Percentiles rank a stretch among this genome's conserved stretches.
phyloP scores from a whole-genome alignment of 108 stramenopile genomes.

The Skeletonema costatum region DNA sequence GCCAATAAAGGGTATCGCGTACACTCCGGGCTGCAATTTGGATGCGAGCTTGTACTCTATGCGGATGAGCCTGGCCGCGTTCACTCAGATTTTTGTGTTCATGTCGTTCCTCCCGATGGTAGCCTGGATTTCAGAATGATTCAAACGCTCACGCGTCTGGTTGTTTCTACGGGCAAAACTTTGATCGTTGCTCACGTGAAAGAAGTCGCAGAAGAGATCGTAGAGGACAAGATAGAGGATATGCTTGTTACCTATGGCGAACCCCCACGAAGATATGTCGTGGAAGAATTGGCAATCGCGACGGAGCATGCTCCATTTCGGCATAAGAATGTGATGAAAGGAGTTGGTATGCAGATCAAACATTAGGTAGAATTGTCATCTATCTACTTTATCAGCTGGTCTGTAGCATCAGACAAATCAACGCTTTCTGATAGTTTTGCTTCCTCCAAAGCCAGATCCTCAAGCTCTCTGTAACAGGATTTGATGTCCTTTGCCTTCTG shows the following conservation, averaged over 20 bases:
- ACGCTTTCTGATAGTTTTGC: background rate
- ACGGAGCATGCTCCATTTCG: constrained; percentile 91
- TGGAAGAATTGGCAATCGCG: constrained; percentile 81
- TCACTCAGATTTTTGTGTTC: constrained; percentile 90
- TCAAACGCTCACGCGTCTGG: constrained; percentile 67
- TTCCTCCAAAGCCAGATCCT: background rate
- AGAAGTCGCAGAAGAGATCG: constrained; percentile 1
- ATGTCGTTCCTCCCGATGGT: constrained; percentile 50
- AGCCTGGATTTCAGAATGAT: constrained; percentile 73
- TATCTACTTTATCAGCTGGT: background rate
- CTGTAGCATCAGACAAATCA: background rate
- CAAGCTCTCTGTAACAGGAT: background rate
- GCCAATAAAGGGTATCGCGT: constrained; percentile 81
- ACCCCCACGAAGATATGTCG: constrained; percentile 11
- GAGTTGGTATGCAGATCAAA: constrained; percentile 70
- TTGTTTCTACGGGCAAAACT: constrained; percentile 80
- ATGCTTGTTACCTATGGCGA: background rate
- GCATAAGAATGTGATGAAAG: constrained; percentile 56
- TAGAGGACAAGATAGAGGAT: constrained; percentile 8
- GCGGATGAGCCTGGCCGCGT: constrained; percentile 79
- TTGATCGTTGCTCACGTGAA: constrained; percentile 67
- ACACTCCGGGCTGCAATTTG: constrained; percentile 88
- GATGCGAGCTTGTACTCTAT: constrained; percentile 86
- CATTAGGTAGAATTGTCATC: background rate
- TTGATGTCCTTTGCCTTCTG: background rate